Conservation (phyloP, 2,329 filamentous ascomycete genomes). For the Hymenoscyphus albidus region DNA sequence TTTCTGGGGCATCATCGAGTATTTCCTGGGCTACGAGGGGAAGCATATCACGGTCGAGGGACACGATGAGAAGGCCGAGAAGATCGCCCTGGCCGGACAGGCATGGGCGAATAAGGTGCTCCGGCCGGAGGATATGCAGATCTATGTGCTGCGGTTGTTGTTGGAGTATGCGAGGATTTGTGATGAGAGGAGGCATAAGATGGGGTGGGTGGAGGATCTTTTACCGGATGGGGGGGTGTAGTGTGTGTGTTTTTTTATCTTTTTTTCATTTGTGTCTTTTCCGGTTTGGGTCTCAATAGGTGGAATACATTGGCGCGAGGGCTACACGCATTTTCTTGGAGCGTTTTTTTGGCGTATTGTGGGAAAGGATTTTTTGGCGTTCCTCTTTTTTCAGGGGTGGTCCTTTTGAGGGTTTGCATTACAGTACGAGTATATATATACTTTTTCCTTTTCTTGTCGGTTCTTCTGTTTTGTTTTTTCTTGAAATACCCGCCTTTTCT, state of each 20-base stretch:
- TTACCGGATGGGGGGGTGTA: not conserved
- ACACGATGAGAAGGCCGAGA: slow-evolving; percentile 53
- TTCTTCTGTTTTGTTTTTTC: too few relatives aligned
- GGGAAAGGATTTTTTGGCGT: not conserved
- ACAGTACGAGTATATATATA: too few relatives aligned
- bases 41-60: slow-evolving; percentile 28
- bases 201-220: slow-evolving; percentile 35
- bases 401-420: too few relatives aligned
- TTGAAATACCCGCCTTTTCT: too few relatives aligned
- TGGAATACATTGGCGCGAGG: not conserved
- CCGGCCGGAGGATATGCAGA: slow-evolving; percentile 63
- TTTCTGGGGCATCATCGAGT: slow-evolving; percentile 70
- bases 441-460: too few relatives aligned
- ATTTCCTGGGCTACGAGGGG: slow-evolving; percentile 63
- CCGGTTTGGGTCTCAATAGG: not conserved
- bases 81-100: slow-evolving; percentile 62
- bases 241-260: too few relatives aligned
- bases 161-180: slow-evolving; percentile 53
- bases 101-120: slow-evolving; percentile 71
- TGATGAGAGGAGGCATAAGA: slow-evolving; percentile 35
- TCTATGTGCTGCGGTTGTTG: slow-evolving; percentile 61
- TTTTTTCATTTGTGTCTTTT: not conserved
- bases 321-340: not conserved
- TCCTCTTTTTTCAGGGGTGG: not conserved
- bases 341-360: not conserved